phyloP scores from a whole-genome alignment of 306 rosid species.

The Senna siamea region DNA sequence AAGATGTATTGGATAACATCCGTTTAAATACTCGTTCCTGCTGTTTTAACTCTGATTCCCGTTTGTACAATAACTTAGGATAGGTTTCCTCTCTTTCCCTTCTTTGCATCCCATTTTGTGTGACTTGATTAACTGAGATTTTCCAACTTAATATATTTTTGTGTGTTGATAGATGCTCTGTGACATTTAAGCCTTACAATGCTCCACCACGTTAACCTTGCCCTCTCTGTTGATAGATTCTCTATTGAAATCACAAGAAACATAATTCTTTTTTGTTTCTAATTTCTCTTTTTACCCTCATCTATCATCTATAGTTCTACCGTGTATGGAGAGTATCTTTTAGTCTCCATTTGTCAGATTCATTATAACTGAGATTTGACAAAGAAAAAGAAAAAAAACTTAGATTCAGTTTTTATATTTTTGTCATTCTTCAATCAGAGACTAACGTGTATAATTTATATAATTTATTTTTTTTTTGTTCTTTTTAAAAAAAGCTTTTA shows the following conservation, averaged over 20 bases:
- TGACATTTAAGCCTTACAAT: not conserved
- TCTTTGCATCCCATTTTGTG: not conserved
- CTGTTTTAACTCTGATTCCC: not conserved
- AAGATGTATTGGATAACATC: not conserved
- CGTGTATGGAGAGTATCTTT: not conserved
- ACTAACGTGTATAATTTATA: too few species aligned
- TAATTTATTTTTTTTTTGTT: too few species aligned
- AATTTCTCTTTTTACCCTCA: not conserved
- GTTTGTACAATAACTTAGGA: not conserved
- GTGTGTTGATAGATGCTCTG: not conserved
- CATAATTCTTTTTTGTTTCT: too few species aligned
- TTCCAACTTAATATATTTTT: not conserved
- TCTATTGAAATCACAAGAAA: not conserved
- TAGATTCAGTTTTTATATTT: too few species aligned
- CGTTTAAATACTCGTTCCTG: not conserved
- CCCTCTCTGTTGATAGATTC: not conserved
- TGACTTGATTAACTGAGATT: not conserved
- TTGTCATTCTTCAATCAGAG: too few species aligned
- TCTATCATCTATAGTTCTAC: not conserved
- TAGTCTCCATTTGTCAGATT: not conserved
- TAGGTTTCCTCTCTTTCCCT: not conserved
- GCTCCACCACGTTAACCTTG: not conserved
- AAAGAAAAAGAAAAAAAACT: too few species aligned
- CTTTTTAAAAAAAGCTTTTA: too few species aligned
- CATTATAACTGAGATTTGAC: slow-evolving; percentile 11